phyloP scores from a whole-genome alignment of 345 rosid species.

The Eucalyptus regnans region DNA sequence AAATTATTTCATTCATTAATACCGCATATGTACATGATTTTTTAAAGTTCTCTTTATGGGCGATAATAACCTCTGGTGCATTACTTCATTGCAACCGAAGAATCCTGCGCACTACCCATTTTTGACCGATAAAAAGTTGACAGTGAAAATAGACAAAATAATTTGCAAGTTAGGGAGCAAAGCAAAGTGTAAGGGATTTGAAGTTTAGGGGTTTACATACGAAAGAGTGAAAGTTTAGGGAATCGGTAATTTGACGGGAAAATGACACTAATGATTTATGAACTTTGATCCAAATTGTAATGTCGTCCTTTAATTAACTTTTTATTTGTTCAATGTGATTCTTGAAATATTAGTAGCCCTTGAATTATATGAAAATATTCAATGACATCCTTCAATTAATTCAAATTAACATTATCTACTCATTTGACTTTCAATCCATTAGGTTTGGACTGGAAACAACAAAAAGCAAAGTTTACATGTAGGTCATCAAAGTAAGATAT shows the following conservation, averaged over 20 bases:
- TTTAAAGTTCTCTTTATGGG: background rate
- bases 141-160: background rate
- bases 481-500: background rate
- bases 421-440: background rate
- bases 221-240: background rate
- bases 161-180: background rate
- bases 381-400: background rate
- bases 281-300: background rate
- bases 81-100: background rate
- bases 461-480: background rate
- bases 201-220: background rate
- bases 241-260: background rate
- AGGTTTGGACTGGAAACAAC: background rate
- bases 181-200: background rate
- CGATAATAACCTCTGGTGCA: background rate
- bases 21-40: background rate
- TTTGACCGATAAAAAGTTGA: background rate
- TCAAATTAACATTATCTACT: background rate
- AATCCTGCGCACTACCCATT: background rate
- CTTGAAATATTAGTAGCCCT: background rate
- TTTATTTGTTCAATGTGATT: background rate
- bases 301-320: background rate
- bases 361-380: background rate
- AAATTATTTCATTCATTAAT: background rate
- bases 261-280: background rate